Evolutionary conservation across 352 stramenopile genomes (phyloP).

Genomic region (Discostella stelligera): DNA sequence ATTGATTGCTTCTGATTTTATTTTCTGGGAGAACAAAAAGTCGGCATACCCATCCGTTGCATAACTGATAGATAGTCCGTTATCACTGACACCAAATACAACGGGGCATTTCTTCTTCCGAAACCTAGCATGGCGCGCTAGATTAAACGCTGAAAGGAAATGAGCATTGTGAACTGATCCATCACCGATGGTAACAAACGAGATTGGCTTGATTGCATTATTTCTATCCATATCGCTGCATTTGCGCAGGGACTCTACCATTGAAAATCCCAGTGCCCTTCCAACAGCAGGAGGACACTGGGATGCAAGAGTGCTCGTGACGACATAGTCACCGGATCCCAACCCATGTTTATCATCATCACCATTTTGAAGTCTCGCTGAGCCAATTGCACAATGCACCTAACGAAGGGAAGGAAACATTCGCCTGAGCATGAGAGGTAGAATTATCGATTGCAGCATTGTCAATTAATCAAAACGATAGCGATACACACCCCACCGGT

Average conservation of each 20-base stretch:
- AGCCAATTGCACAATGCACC: conserved; percentile 83
- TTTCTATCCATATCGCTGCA: conserved; percentile 12
- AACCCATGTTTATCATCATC: not conserved
- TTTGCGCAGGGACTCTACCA: conserved; percentile 38
- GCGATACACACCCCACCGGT: conserved; percentile 63
- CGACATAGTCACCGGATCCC: conserved; percentile 64
- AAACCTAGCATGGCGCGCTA: conserved; percentile 77
- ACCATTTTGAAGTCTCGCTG: conserved; percentile 21
- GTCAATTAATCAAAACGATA: not conserved
- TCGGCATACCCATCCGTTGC: conserved; percentile 70
- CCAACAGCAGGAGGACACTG: conserved; percentile 82
- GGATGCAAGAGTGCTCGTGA: conserved; percentile 79
- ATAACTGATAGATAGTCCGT: conserved; percentile 82
- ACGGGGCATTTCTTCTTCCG: conserved; percentile 77
- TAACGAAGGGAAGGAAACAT: conserved; percentile 3
- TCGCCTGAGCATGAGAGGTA: conserved; percentile 4
- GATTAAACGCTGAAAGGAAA: conserved; percentile 81
- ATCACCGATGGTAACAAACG: conserved; percentile 82
- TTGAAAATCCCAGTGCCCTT: conserved; percentile 77
- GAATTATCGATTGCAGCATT: conserved; percentile 3
- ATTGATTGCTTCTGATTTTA: conserved; percentile 17
- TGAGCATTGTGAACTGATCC: conserved; percentile 84
- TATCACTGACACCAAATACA: conserved; percentile 83
- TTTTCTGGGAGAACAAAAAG: conserved; percentile 51
- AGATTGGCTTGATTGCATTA: conserved; percentile 52